These are phyloP conservation scores for Pezicula neosporulosa DNA, from an alignment of 2,329 filamentous ascomycete species.

Conservation along the genomic window DNA sequence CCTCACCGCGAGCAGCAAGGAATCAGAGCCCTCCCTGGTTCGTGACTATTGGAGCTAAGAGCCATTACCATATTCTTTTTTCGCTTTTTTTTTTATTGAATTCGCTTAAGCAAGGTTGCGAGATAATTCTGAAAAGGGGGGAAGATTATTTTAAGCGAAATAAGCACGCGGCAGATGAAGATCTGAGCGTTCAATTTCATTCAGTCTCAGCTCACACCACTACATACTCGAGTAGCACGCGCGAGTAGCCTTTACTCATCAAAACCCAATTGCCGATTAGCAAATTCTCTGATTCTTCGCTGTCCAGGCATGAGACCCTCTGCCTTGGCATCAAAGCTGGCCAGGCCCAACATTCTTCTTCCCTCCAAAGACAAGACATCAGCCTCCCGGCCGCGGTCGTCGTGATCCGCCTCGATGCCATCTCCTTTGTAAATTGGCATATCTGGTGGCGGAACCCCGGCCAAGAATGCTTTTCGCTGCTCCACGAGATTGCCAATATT, in stretches of 20 bases:
- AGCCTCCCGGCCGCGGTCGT: conserved; percentile 3
- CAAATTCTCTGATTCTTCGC: neutral
- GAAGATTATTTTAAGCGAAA: too few relatives aligned
- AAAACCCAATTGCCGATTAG: conserved; percentile 1
- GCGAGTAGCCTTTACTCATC: neutral
- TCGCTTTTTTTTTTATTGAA: too few relatives aligned
- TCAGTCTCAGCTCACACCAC: too few relatives aligned
- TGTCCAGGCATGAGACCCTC: conserved; percentile 8
- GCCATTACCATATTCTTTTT: too few relatives aligned
- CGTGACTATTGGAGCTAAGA: too few relatives aligned
- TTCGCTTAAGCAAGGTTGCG: too few relatives aligned
- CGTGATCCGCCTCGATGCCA: conserved; percentile 10
- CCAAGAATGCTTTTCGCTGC: conserved; percentile 67
- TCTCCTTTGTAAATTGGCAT: conserved; percentile 70
- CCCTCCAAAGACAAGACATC: conserved; percentile 7
- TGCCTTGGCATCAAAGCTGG: conserved; percentile 5
- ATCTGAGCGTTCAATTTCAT: too few relatives aligned
- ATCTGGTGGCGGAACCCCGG: conserved; percentile 64
- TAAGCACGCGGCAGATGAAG: too few relatives aligned
- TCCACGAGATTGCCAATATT: conserved; percentile 68
- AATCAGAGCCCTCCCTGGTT: too few relatives aligned
- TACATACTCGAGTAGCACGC: too few relatives aligned
- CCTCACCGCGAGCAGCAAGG: too few relatives aligned
- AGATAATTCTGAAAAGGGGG: too few relatives aligned
- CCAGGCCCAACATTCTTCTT: conserved; percentile 1